Conservation (phyloP, 1,284 basidiomycete genomes). For the Moesziomyces sp. region DNA sequence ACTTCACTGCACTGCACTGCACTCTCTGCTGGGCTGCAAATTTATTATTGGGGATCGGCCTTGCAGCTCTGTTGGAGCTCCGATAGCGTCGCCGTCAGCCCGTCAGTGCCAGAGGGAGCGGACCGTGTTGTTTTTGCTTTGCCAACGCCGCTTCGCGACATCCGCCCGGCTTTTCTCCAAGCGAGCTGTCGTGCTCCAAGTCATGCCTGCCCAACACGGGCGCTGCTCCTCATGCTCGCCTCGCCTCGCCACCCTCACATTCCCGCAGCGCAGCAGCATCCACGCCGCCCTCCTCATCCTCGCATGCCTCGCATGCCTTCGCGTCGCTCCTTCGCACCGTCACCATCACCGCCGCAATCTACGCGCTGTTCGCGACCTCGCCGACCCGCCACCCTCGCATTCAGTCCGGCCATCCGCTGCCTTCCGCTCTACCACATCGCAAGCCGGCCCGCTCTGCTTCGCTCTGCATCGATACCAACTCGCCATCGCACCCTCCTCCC, state of each 20-base stretch:
- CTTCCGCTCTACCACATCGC: neutral
- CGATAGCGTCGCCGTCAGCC: too few relatives aligned
- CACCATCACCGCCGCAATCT: conserved; percentile 7
- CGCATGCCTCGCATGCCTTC: conserved; percentile 1
- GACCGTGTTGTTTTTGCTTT: too few relatives aligned
- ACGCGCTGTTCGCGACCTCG: conserved; percentile 1
- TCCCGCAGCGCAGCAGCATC: neutral
- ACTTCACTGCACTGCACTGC: neutral
- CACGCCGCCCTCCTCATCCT: neutral
- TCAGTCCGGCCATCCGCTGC: neutral
- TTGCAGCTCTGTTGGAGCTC: neutral
- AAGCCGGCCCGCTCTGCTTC: too few relatives aligned
- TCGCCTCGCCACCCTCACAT: too few relatives aligned
- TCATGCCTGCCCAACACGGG: too few relatives aligned
- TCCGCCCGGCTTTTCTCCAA: too few relatives aligned
- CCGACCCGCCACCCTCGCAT: neutral
- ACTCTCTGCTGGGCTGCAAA: too few relatives aligned
- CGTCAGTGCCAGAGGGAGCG: too few relatives aligned
- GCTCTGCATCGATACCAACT: neutral
- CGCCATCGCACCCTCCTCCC: neutral
- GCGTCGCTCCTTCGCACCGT: too few relatives aligned
- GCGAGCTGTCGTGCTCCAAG: too few relatives aligned
- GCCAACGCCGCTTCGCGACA: too few relatives aligned
- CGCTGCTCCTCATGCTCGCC: too few relatives aligned
- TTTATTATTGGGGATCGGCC: conserved; percentile 1